A percentile compares a stretch with the other conserved stretches of the same genome.
phyloP scores from a whole-genome alignment of 495 filamentous ascomycete genomes.

The Oleoguttula mirabilis region DNA sequence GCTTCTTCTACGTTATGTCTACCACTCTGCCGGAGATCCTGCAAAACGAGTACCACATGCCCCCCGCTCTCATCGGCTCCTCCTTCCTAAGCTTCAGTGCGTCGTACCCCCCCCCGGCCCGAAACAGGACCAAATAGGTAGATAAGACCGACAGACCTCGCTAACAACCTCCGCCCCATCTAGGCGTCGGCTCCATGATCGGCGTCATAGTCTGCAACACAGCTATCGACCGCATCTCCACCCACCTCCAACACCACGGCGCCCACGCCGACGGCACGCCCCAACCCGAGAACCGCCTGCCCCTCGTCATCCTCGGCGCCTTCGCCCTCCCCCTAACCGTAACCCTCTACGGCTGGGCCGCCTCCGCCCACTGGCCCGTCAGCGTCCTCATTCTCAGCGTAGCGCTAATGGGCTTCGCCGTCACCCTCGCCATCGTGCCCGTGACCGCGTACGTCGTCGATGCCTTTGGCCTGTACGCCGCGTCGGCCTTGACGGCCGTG shows the following conservation, averaged over 20 bases:
- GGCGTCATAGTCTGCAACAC: constrained; percentile 27
- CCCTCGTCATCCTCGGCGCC: constrained; percentile 31
- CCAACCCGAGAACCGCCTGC: constrained; percentile 41
- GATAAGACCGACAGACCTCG: neutral
- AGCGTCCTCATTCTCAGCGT: constrained; percentile 32
- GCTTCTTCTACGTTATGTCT: constrained; percentile 42
- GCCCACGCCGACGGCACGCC: constrained; percentile 13
- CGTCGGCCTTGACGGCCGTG: constrained; percentile 44
- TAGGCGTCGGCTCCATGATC: constrained; percentile 40
- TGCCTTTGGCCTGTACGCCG: constrained; percentile 43
- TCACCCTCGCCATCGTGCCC: constrained; percentile 38
- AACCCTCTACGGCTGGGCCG: constrained; percentile 39
- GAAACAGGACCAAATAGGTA: neutral
- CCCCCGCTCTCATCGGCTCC: constrained; percentile 34
- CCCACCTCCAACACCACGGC: constrained; percentile 27
- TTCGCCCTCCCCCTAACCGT: constrained; percentile 36
- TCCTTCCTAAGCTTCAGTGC: constrained; percentile 43
- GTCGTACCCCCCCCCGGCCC: constrained; percentile 15
- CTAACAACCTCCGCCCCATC: constrained; percentile 27
- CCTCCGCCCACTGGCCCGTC: constrained; percentile 31
- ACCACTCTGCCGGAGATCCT: constrained; percentile 43
- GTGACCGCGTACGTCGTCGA: constrained; percentile 46
- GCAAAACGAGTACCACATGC: constrained; percentile 35
- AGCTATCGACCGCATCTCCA: constrained; percentile 41
- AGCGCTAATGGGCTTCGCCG: constrained; percentile 27